Evolutionary conservation across 2,329 filamentous ascomycete genomes (phyloP), one percentile per base, ranked within the genome.

Genomic region (Epichloe baconii): DNA sequence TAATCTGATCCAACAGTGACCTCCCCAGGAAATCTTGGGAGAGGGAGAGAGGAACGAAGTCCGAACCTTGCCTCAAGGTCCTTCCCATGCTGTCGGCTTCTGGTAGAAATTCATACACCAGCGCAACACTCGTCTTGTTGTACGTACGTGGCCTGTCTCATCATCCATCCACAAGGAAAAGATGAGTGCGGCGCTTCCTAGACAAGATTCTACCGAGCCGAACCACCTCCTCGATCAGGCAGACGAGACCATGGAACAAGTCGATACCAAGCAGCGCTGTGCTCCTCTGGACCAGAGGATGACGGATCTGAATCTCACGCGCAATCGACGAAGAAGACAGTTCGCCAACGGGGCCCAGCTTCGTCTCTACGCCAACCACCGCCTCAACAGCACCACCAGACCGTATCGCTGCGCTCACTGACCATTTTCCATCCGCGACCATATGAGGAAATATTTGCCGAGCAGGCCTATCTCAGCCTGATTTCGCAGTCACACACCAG

Each of bases 401-500:
- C n/a, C 7, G 2, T 5, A 10, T 21, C 49, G 2, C 19, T 41
- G 12, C n/a, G 31, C 1, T 15, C 34, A 2, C 58, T 53, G 26
- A 51, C 55, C 15, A 56, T 66, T 51, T 61, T 71, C 44, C 61
- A 65, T 3, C 68, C 67, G 2, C 66, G 71, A 1, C 59, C 70
- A 0, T 66, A 73, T 47, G 64, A 70, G 17, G 67, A 69, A 5
- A 64, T 78, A 4, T 66, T 70, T 49, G 60, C 62, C 3, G 76
- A 82, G 56, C 66, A 68, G 12, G 61, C 68, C 6, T 77, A 78
- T 52, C 69, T 80, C 17, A 52, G 68, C 1, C 53, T 61, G 17
- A 62, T 60, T 10, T 66, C 79, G 0, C 67, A 72, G 23, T 58
- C 62, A 5, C 70, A 75, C 48, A 68, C 68, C 37, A 44, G 52